These are phyloP conservation scores for Anethum foeniculum DNA, from an alignment of 140 eudicot genomes.

Conservation along the genomic window DNA sequence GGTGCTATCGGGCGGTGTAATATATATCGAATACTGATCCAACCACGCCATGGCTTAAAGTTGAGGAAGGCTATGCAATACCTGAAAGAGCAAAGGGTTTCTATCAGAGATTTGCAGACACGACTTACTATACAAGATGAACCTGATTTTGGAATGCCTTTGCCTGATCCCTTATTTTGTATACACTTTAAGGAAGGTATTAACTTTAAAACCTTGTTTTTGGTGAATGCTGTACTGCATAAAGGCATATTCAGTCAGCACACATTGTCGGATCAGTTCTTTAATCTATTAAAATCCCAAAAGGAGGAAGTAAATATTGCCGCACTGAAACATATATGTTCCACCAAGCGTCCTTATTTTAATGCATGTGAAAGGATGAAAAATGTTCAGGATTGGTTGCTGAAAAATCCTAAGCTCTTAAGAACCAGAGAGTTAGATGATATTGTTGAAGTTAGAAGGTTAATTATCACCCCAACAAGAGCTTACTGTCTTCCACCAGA, in stretches of 20 bases:
- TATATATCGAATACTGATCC: slow-evolving; percentile 47
- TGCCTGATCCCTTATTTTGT: slow-evolving; percentile 48
- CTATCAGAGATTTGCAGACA: slow-evolving; percentile 14
- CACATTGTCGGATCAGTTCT: slow-evolving; percentile 49
- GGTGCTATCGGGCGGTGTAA: slow-evolving; percentile 88
- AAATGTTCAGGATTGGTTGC: slow-evolving; percentile 49
- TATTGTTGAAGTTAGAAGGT: slow-evolving; percentile 58
- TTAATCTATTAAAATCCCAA: slow-evolving; percentile 39
- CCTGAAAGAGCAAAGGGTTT: slow-evolving; percentile 45
- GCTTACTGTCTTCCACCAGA: slow-evolving; percentile 88
- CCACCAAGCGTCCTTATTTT: slow-evolving; percentile 43
- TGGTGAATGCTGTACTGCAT: slow-evolving; percentile 66
- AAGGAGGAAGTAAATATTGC: slow-evolving; percentile 53
- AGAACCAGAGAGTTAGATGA: slow-evolving; percentile 44
- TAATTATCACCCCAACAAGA: slow-evolving; percentile 80
- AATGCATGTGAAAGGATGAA: slow-evolving; percentile 43
- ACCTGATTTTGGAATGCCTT: slow-evolving; percentile 47
- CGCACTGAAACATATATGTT: slow-evolving; percentile 54
- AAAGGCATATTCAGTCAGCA: slow-evolving; percentile 70
- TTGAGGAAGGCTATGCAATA: slow-evolving; percentile 46
- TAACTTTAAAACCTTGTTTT: slow-evolving; percentile 48
- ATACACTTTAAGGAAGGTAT: slow-evolving; percentile 41
- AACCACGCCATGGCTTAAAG: slow-evolving; percentile 49
- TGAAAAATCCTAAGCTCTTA: slow-evolving; percentile 47
- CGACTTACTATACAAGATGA: slow-evolving; percentile 40